Evolutionary conservation across 2,329 filamentous ascomycete species (phyloP), one percentile per base, ranked within the genome.

Genomic region (Pseudogymnoascus sp.): DNA sequence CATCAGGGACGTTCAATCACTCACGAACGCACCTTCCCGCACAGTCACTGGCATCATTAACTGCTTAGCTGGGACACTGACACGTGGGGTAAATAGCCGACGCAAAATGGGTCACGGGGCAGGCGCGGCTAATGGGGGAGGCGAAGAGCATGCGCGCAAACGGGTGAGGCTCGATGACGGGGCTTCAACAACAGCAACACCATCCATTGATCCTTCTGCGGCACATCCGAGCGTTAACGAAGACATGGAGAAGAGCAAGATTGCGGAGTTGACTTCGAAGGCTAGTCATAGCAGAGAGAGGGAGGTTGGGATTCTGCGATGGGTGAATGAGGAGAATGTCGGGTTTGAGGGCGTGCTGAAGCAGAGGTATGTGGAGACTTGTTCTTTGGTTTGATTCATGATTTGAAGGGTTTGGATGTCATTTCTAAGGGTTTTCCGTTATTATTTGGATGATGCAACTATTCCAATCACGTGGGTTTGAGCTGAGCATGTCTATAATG

Each of bases 321-420:
- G 84, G 72, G 82, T 89, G 14, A 84, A 80, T 53, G 75, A 79
- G 1, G 74, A 81, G n/a, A 79, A 81, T 33, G 75, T 79, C 62
- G 84, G 85, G 1, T 90, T 90, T 67, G 74, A 77, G 12, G 88
- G 87, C 16, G 78, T 87, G 12, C 70, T 90, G 70, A 91, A 91
- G 78, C 86, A 89, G 72, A 82, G 85, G 82, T 84, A 72, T 59
- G 68, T 56, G 10, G 16, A 14, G 16, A 22, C 1, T 14, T 56
- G 1, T 16, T 56, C n/a, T 33, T 56, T 56, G 8, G 26, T 26
- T 56, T 12, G 26, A 11, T 68, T 37, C 22, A 60, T 31, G 6
- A 6, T 14, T 40, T 61, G n/a, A 19, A 8, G 10, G 2, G 10
- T 28, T 40, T 28, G 4, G n/a, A 40, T 10, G 4, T 14, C 19